phyloP scores from a whole-genome alignment of 2,329 filamentous ascomycete species.

The Trichoderma sp. region DNA sequence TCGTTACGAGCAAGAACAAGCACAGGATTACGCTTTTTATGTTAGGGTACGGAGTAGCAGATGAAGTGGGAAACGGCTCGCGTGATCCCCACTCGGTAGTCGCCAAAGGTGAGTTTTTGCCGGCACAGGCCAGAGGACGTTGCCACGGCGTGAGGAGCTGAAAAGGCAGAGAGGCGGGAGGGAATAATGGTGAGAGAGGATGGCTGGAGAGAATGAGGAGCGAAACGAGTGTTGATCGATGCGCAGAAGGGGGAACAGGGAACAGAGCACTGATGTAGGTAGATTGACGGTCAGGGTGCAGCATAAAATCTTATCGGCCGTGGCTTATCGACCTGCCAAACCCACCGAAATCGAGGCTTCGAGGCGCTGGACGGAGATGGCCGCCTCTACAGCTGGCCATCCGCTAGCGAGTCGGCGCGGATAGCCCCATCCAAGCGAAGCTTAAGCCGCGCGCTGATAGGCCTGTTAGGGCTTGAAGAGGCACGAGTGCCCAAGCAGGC shows the following conservation, averaged over 20 bases:
- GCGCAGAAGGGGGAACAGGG: background rate
- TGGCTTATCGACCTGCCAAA: slow-evolving; percentile 6
- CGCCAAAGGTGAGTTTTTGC: slow-evolving; percentile 11
- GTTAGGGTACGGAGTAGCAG: slow-evolving; percentile 12
- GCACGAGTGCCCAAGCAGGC: slow-evolving; percentile 17
- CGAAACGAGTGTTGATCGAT: slow-evolving; percentile 4
- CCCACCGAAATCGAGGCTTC: slow-evolving; percentile 16
- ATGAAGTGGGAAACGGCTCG: slow-evolving; percentile 20
- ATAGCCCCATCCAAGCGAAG: slow-evolving; percentile 20
- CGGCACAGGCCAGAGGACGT: background rate
- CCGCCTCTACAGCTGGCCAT: slow-evolving; percentile 22
- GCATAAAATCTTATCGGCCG: slow-evolving; percentile 15
- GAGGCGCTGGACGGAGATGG: slow-evolving; percentile 25
- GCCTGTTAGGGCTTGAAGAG: slow-evolving; percentile 24
- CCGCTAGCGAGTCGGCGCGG: slow-evolving; percentile 20
- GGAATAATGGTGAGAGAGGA: too few species aligned
- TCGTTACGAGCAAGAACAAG: slow-evolving; percentile 16
- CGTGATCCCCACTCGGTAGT: slow-evolving; percentile 13
- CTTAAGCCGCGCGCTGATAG: slow-evolving; percentile 23
- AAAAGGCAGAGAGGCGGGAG: background rate
- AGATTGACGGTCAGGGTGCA: slow-evolving; percentile 21
- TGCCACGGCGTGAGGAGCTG: background rate
- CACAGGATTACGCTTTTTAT: slow-evolving; percentile 16
- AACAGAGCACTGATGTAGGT: slow-evolving; percentile 13
- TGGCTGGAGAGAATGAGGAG: too few species aligned